Conservation (phyloP, 2,329 filamentous ascomycete species). For the Neonectria magnoliae region DNA sequence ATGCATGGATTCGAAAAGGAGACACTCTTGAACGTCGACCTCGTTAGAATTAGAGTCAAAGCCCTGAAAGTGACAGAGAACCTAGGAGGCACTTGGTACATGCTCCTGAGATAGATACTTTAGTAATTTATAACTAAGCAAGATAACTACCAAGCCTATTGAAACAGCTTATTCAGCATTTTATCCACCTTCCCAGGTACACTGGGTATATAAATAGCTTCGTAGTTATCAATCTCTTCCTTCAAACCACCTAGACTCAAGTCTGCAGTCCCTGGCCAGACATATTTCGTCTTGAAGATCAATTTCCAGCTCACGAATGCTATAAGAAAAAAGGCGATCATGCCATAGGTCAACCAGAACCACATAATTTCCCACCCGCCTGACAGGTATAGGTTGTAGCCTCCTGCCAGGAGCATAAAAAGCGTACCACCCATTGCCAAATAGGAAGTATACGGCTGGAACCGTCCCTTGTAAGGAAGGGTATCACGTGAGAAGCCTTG, state of each 20-base stretch:
- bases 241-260: constrained; percentile 24
- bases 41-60: not conserved
- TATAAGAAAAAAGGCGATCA: constrained; percentile 24
- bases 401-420: constrained; percentile 26
- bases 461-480: constrained; percentile 24
- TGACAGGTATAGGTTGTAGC: constrained; percentile 21
- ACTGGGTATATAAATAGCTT: constrained; percentile 13
- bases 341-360: constrained; percentile 28
- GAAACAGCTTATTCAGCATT: constrained; percentile 2
- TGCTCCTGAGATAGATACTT: too few relatives aligned
- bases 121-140: not conserved
- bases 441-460: constrained; percentile 29
- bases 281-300: constrained; percentile 20
- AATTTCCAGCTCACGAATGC: constrained; percentile 25
- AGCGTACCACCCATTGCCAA: constrained; percentile 23
- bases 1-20: not conserved
- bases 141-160: not conserved
- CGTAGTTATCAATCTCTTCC: constrained; percentile 32
- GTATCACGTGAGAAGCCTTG: constrained; percentile 22
- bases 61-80: not conserved
- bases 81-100: too few relatives aligned
- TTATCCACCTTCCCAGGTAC: not conserved
- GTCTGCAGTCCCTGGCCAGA: constrained; percentile 27
- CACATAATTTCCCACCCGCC: constrained; percentile 29
- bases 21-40: not conserved